These are phyloP conservation scores for Amaranthus tricolor DNA, from an alignment of 179 eudicot species.

Conservation along the genomic window DNA sequence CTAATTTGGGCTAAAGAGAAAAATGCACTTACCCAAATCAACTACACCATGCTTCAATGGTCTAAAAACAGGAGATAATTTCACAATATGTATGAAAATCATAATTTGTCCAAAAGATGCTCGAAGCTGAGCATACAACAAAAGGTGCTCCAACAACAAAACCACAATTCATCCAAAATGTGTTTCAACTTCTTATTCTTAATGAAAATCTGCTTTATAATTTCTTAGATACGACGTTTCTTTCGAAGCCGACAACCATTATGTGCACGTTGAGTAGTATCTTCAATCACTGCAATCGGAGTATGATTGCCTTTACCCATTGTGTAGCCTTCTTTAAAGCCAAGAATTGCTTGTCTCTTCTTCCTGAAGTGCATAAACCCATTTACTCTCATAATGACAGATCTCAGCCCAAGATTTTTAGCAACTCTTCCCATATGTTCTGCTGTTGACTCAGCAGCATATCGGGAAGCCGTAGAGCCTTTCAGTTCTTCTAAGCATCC, in stretches of 20 bases:
- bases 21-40: too few relatives aligned
- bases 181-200: neutral
- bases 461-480: constrained; percentile 63
- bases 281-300: constrained; percentile 74
- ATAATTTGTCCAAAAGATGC: neutral
- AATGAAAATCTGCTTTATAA: neutral
- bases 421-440: constrained; percentile 74
- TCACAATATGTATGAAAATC: too few relatives aligned
- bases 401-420: constrained; percentile 56
- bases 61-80: neutral
- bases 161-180: neutral
- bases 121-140: neutral
- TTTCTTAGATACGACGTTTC: constrained; percentile 46
- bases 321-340: constrained; percentile 78
- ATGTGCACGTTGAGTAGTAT: constrained; percentile 80
- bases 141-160: neutral
- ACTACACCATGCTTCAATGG: neutral
- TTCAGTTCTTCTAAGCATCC: constrained; percentile 67
- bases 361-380: constrained; percentile 81
- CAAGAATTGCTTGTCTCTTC: constrained; percentile 72
- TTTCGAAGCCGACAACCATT: constrained; percentile 85
- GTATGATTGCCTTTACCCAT: constrained; percentile 48
- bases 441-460: constrained; percentile 80
- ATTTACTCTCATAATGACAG: constrained; percentile 81
- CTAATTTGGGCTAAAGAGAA: too few relatives aligned